Percentiles rank a stretch among this genome's conserved stretches.
phyloP scores from a whole-genome alignment of 2,329 filamentous ascomycete genomes.

The Aureobasidium sp. region DNA sequence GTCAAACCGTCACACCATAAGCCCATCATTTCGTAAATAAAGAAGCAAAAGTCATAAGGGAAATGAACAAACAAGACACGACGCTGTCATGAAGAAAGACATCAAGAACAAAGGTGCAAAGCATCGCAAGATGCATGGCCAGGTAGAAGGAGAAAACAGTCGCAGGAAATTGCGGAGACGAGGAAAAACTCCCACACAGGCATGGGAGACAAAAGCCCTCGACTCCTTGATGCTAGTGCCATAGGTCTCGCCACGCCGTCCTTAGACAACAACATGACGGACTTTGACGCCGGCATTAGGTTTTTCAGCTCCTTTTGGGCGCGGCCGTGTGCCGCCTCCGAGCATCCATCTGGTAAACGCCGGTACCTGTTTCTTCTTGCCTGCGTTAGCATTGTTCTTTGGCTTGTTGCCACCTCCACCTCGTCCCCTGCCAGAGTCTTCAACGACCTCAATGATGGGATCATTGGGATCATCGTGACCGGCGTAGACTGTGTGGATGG shows the following conservation, averaged over 20 bases:
- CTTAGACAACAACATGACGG: not conserved
- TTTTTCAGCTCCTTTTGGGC: constrained; percentile 14
- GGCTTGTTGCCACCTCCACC: not conserved
- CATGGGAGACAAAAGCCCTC: constrained; percentile 11
- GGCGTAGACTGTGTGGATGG: not conserved
- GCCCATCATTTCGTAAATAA: not conserved
- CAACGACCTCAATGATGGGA: not conserved
- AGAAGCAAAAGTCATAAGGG: not conserved
- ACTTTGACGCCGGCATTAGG: constrained; percentile 3
- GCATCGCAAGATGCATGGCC: not conserved
- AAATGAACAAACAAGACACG: not conserved
- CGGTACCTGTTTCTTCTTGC: constrained; percentile 2
- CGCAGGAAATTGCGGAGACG: not conserved
- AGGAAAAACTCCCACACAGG: constrained; percentile 7
- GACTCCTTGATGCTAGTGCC: not conserved
- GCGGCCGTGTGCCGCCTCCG: not conserved
- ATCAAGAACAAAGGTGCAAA: not conserved
- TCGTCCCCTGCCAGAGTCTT: not conserved
- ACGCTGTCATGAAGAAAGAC: not conserved
- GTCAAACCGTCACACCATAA: constrained; percentile 8
- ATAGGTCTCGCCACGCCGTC: not conserved
- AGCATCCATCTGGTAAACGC: constrained; percentile 6
- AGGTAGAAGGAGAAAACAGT: not conserved
- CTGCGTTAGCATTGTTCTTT: not conserved
- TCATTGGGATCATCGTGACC: not conserved